Base-by-base conservation (phyloP, 768 basidiomycete genomes). In the Hericium alpestre region DNA sequence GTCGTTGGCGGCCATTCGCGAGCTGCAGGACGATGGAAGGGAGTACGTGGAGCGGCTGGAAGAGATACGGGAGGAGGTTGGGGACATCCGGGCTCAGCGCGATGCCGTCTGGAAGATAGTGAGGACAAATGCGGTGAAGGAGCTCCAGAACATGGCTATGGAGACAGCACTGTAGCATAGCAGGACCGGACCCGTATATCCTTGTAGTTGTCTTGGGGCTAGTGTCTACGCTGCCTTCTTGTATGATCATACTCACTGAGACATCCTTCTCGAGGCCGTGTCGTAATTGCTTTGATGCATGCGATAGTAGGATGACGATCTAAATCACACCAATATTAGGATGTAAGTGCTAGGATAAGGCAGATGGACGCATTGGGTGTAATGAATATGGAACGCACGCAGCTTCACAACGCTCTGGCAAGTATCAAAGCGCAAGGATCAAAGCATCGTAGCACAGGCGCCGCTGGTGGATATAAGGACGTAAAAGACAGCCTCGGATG, bases 31-130 rank as follows among this genome's bases (percentile, higher is more conserved):
- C 64, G 91, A 93, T 63, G 87, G 86, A 5, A 76, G 89, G 48
- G 91, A 93, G 69, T 93, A 93, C 65, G 82, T 87, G 5, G 90
- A 92, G 65, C 79, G 90, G 25, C 70, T 93, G 55, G 81, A 87
- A 64, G 91, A 93, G 67, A 88, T 93, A 55, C 72, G 91, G 54
- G 89, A 93, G 62, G 82, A 82, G 2, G 68, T 93, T 56, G 91
- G 91, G 5, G 84, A 87, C 61, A 79, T 87, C 32, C 74, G 83
- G 55, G 78, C 79, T 2, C 87, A 90, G 66, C 75, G 90, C 55
- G 78, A 85, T 65, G 74, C 77, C 10, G 77, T 93, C 18, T 93
- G 91, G 91, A 78, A 82, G 57, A 69, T 83, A 66, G 84, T 90
- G 53, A 79, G 90, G 57, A 81, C 84, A 68, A 77, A 79, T 57